Percentiles rank a stretch among this genome's conserved stretches.
Conservation (phyloP, 805 yeast genomes). For the Starmerella cellae region DNA sequence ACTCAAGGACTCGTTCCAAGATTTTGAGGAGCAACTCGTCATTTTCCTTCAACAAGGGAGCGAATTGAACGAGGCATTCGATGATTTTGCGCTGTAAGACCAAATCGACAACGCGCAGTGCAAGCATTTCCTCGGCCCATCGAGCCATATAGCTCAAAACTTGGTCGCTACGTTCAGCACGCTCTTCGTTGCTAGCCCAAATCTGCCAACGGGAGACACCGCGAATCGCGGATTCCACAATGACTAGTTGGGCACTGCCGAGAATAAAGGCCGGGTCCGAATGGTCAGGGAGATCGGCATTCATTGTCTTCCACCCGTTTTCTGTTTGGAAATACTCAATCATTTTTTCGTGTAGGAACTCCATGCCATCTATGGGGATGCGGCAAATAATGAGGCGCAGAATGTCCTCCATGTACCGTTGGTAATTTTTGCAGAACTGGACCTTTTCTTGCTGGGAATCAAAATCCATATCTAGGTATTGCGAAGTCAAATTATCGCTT, state of each 20-base stretch:
- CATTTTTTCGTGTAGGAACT: conserved; percentile 66
- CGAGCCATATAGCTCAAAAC: conserved; percentile 59
- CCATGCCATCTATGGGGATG: conserved; percentile 64
- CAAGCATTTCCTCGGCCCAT: conserved; percentile 40
- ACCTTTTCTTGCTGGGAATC: conserved; percentile 71
- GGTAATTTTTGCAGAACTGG: conserved; percentile 64
- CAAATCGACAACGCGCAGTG: conserved; percentile 67
- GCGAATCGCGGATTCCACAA: conserved; percentile 78
- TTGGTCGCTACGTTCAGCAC: conserved; percentile 39
- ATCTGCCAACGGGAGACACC: conserved; percentile 93
- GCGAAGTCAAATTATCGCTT: conserved; percentile 50
- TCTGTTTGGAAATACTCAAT: conserved; percentile 53
- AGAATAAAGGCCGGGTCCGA: conserved; percentile 45
- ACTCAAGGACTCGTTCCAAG: conserved; percentile 71
- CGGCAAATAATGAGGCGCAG: conserved; percentile 79
- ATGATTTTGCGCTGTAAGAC: conserved; percentile 68
- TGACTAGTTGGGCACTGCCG: conserved; percentile 69
- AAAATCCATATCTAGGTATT: conserved; percentile 70
- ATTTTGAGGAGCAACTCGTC: conserved; percentile 66
- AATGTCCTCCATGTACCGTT: conserved; percentile 78
- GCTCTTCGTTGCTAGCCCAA: conserved; percentile 59
- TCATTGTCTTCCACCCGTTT: conserved; percentile 52
- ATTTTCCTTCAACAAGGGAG: conserved; percentile 70
- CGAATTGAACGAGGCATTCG: conserved; percentile 86
- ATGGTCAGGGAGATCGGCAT: conserved; percentile 24